Base-by-base conservation (phyloP, 2,329 filamentous ascomycete genomes). In the Colletotrichum euphorbiae region DNA sequence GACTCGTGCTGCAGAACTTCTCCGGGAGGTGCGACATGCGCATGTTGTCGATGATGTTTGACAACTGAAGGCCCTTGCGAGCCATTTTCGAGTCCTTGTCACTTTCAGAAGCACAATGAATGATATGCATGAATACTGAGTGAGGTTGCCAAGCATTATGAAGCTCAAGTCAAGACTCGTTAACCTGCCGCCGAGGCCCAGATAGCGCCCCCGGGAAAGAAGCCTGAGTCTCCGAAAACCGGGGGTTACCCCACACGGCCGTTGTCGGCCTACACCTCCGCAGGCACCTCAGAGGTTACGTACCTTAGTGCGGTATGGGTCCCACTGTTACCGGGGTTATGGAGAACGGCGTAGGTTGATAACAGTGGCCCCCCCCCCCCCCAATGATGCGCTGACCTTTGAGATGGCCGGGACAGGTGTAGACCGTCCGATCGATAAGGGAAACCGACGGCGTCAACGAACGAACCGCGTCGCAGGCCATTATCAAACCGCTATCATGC, bases 191-290 rank as follows among this genome's bases (percentile, higher is more conserved):
- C 33, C 5, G 8, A 38, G 8, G 21, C 24, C 24, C n/a, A 36
- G 42, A 36, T 21, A 15, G 15, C 11, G 11, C 12, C 31, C 55
- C 24, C 21, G 43, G 50, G 9, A 56, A 66, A 48, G 46, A 13
- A 31, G 38, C 45, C 28, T 57, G 54, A 13, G 4, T 6, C 54
- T 68, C 48, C 61, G 62, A 65, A 15, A 50, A 50, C 31, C 33
- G 58, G 64, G 54, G 50, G 48, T 5, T 51, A 66, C 40, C 51
- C 54, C 48, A 50, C 65, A 59, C 65, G 46, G 54, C 50, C 46
- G 52, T 28, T 68, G 46, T 65, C 65, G 65, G 61, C 65, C 31
- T 46, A n/a, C n/a, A n/a, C n/a, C n/a, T n/a, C n/a, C n/a, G n/a
- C n/a, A n/a, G n/a, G n/a, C n/a, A n/a, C n/a, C n/a, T n/a, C n/a